Percentiles rank a stretch among this genome's conserved stretches.
These are phyloP conservation scores for Salix purpurea DNA, from an alignment of 345 rosid genomes.

Conservation along the genomic window DNA sequence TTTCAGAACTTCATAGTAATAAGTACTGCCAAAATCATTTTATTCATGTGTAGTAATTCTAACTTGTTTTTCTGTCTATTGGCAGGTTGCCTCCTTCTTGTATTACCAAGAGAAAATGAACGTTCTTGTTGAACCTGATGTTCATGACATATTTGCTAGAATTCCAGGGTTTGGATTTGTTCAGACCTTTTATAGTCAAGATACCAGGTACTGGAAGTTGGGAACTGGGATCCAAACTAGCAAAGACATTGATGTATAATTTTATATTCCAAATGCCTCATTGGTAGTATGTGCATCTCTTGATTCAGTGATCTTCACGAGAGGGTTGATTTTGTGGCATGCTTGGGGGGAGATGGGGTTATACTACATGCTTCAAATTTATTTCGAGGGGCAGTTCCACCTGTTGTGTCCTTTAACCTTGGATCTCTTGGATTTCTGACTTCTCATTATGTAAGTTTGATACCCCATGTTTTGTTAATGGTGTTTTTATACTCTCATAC, in stretches of 20 bases:
- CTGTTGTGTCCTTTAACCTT: slow-evolving; percentile 91
- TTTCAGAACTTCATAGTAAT: not conserved
- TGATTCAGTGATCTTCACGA: slow-evolving; percentile 84
- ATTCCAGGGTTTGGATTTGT: slow-evolving; percentile 97
- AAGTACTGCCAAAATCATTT: not conserved
- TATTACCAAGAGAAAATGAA: slow-evolving; percentile 92
- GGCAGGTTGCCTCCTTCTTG: slow-evolving; percentile 84
- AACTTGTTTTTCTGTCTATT: slow-evolving; percentile 9
- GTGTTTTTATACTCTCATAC: slow-evolving; percentile 7
- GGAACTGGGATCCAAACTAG: not conserved
- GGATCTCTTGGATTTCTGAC: slow-evolving; percentile 99
- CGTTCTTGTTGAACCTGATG: slow-evolving; percentile 95
- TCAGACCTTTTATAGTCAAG: slow-evolving; percentile 96
- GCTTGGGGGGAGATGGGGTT: slow-evolving; percentile 98
- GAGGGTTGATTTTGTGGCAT: slow-evolving; percentile 95
- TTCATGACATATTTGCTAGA: slow-evolving; percentile 93
- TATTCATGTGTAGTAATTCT: slow-evolving; percentile 2
- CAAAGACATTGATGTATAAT: slow-evolving; percentile 5
- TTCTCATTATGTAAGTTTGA: slow-evolving; percentile 65
- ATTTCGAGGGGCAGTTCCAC: slow-evolving; percentile 90
- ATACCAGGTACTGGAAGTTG: slow-evolving; percentile 59
- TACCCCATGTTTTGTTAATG: slow-evolving; percentile 2
- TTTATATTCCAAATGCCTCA: not conserved
- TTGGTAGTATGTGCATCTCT: slow-evolving; percentile 8
- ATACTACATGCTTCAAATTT: slow-evolving; percentile 92